A percentile compares a stretch with the other conserved stretches of the same genome.
phyloP scores from a whole-genome alignment of 129 eudicot genomes.

The Deinandra increscens region DNA sequence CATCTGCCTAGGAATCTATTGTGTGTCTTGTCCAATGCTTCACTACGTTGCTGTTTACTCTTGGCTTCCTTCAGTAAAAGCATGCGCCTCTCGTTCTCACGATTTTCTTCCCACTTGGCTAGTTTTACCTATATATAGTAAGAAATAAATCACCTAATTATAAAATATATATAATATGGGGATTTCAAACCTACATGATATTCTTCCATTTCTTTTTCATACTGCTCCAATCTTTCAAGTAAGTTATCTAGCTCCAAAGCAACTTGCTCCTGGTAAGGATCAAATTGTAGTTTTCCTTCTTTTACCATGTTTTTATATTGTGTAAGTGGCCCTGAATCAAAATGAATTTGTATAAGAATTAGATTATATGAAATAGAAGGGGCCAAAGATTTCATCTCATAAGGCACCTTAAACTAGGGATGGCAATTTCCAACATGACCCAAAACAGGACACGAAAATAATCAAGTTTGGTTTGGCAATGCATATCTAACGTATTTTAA shows the following conservation, averaged over 20 bases:
- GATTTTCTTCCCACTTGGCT: conserved; percentile 71
- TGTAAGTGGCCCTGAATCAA: conserved; percentile 63
- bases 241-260: conserved; percentile 71
- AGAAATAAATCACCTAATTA: background rate
- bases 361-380: background rate
- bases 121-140: conserved; percentile 52
- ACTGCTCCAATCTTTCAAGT: conserved; percentile 61
- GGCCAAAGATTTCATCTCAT: background rate
- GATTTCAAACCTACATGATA: conserved; percentile 55
- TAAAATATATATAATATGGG: conserved; percentile 1
- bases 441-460: too few species aligned
- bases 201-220: conserved; percentile 89
- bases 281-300: conserved; percentile 75
- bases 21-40: conserved; percentile 43
- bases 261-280: conserved; percentile 88
- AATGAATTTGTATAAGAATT: background rate
- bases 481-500: too few species aligned
- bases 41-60: conserved; percentile 64
- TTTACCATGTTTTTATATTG: conserved; percentile 69
- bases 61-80: conserved; percentile 78
- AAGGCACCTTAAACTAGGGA: background rate
- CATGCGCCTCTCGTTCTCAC: conserved; percentile 72
- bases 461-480: too few species aligned
- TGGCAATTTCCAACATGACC: too few species aligned
- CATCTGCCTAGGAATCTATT: conserved; percentile 54